These are phyloP conservation scores for Fusarium siculi DNA, from an alignment of 2,329 filamentous ascomycete genomes.

Conservation along the genomic window DNA sequence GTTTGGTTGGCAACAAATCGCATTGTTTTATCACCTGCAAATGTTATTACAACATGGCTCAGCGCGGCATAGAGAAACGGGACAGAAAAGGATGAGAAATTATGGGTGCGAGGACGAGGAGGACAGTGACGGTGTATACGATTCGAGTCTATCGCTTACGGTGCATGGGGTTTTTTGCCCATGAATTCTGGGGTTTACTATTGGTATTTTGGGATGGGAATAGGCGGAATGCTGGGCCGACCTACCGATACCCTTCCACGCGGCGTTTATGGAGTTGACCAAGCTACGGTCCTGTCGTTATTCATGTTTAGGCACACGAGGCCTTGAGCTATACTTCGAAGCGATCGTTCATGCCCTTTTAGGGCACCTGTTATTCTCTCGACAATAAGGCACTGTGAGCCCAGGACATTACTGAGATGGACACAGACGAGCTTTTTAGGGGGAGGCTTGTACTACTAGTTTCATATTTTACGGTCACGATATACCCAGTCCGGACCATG, in stretches of 20 bases:
- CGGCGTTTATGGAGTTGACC: constrained; percentile 41
- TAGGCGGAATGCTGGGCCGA: constrained; percentile 38
- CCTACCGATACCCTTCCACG: constrained; percentile 45
- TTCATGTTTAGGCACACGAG: constrained; percentile 19
- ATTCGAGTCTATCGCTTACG: constrained; percentile 46
- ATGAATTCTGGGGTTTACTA: constrained; percentile 34
- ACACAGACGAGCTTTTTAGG: neutral
- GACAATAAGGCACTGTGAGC: constrained; percentile 23
- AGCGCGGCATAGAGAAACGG: constrained; percentile 45
- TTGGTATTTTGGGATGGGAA: constrained; percentile 32
- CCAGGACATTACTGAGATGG: neutral
- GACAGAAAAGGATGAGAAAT: constrained; percentile 39
- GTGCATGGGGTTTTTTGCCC: constrained; percentile 34
- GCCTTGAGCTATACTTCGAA: constrained; percentile 33
- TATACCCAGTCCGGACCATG: constrained; percentile 40
- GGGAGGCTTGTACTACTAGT: constrained; percentile 41
- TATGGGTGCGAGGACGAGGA: constrained; percentile 26
- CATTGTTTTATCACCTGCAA: constrained; percentile 38
- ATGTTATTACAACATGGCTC: constrained; percentile 41
- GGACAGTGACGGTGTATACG: constrained; percentile 43
- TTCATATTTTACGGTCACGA: constrained; percentile 43
- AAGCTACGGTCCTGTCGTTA: constrained; percentile 24
- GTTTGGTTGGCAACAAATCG: constrained; percentile 29
- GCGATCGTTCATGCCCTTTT: constrained; percentile 32
- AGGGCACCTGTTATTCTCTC: constrained; percentile 14